Base-by-base conservation (phyloP, 495 filamentous ascomycete genomes). In the Aspergillus conjunctus region DNA sequence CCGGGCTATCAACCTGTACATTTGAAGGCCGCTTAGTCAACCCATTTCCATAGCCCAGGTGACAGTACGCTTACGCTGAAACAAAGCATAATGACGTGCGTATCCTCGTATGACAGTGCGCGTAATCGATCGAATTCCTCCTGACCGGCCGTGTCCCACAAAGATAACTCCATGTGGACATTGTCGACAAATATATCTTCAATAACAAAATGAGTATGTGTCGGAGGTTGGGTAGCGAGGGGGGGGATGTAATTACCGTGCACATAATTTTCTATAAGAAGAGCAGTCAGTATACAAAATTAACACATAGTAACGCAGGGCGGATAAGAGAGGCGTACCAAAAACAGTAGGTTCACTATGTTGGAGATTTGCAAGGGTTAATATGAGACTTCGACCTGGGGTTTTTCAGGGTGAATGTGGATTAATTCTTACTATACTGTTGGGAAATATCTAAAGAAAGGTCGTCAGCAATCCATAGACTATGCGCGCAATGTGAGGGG, bases 81-180 rank as follows among this genome's bases (percentile, higher is more conserved):
- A 79, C 94, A 98, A 52, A 98, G 90, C 89, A 98, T 97, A 56
- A 98, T 94, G 17, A 94, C 87, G 69, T 98, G 94, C 32, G 94
- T 98, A 68, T 98, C 93, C 68, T 96, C 95, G 79, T 98, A 98
- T 58, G 92, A 96, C 15, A 98, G 85, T 60, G 91, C 92, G 65
- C 94, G 89, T 71, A 98, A 80, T 18, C 94, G 90, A 77, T 98
- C 94, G 78, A 98, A 98, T 86, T 98, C 94, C 80, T 98, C 94
- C 79, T 98, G 94, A 15, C 94, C 94, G 31, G 94, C 94, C 0
- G 94, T 98, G 77, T 98, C 94, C 94, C 94, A 98, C 59, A 98
- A 82, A 48, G 92, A 96, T 58, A 98, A 82, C 74, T 98, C 94
- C 73, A 98, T 95, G 76, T 98, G 94, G 53, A 89, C 88, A 73